Base-by-base conservation (phyloP, 2,329 filamentous ascomycete genomes). In the Colletotrichum destructivum region DNA sequence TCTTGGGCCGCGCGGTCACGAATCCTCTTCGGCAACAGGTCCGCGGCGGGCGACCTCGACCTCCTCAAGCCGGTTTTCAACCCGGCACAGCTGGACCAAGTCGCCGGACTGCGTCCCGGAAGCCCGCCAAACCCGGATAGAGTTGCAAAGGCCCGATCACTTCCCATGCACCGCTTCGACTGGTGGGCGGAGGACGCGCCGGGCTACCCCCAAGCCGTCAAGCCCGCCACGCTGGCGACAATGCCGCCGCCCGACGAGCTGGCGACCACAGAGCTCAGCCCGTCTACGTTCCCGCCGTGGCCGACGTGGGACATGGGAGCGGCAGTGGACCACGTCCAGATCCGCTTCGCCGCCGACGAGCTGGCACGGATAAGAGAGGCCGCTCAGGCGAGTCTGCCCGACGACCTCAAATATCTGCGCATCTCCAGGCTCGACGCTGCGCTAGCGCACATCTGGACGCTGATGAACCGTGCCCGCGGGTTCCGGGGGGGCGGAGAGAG, bases 151-250 rank as follows among this genome's bases (percentile, higher is more conserved):
- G 82, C 83, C 5, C 77, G 82, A 9, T 73, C 75, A 2, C 75
- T 88, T 6, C 85, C 86, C 1, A 77, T 84, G 65, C 82, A 87
- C 73, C 81, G 85, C 8, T 87, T 81, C 68, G 83, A 87, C 76
- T 87, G 85, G 82, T 88, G 84, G 83, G 78, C 77, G 38, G 74
- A 65, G 7, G 74, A 77, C 0, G 80, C 77, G 0, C 79, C 78
- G 0, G 77, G 79, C 1, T 82, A 78, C 35, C 78, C 77, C 2
- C n/a, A 65, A 2, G 80, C 76, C 74, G 74, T 78, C 2, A 70
- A 73, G n/a, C 68, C 71, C 0, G 75, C 76, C 1, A 77, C 76
- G 40, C 74, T 72, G 35, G 79, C 74, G 16, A 79, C 76, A 18
- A 78, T 73, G 68, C 80, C 72, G 4, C 15, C 46, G 2, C 23